Base-by-base conservation (phyloP, 176 grass and related monocot genomes). In the Bonia amplexicaulis region DNA sequence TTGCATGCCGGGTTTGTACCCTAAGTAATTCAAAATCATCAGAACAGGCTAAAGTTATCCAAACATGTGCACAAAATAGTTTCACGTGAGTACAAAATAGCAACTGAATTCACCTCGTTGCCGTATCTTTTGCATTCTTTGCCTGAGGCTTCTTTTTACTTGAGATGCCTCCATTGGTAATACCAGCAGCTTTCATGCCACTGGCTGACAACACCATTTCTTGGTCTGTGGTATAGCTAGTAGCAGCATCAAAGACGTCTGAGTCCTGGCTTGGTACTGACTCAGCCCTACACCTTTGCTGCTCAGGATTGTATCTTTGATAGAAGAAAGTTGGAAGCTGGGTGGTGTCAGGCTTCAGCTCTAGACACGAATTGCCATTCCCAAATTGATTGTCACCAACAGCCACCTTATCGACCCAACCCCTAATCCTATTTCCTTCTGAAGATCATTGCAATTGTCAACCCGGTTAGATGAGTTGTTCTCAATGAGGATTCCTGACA, bases 201-300 rank as follows among this genome's bases (percentile, higher is more conserved):
- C 69, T 90, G 80, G 78, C 69, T 77, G 83, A 69, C 77, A 83
- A 54, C n/a, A 78, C n/a, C 80, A 87, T 78, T 52, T 91, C 90
- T 87, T 92, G 93, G 70, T 98, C 93, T 17, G 79, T 88, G 25
- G 88, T 92, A 73, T 76, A 87, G 62, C 90, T 92, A 40, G 83
- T 92, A 55, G 66, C 64, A 67, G 79, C 73, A 76, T 92, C 91
- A 76, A 92, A 78, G 73, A 84, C 60, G 17, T 92, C 60, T 0
- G 78, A 87, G 29, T 85, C 88, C 16, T 90, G 80, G 0, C 77
- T 94, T 85, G 49, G 82, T 57, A 89, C 76, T 69, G 85, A 86
- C 54, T 97, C 89, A 40, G 80, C 25, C 54, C 71, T 73, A 46
- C 46, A 88, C 25, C 57, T 84, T 68, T 89, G 89, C 17, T 58